Evolutionary conservation across 177 flowering plant species (phyloP).

Genomic region (Vitis hybrid): DNA sequence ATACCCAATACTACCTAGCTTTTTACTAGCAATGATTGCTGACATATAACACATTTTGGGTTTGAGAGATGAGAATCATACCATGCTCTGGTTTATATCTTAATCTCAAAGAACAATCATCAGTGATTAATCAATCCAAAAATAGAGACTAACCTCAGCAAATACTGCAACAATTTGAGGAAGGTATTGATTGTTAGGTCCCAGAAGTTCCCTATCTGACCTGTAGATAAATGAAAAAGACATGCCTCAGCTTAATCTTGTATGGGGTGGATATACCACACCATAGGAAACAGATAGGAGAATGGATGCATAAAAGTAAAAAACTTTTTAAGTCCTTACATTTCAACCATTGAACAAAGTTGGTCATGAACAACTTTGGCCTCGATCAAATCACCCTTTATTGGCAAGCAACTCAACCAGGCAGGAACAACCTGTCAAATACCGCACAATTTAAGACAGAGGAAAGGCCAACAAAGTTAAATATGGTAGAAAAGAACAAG

Average conservation of each 20-base stretch:
- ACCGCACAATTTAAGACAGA: neutral
- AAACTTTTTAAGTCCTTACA: conserved; percentile 35
- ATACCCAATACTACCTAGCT: neutral
- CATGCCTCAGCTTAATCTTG: too few relatives aligned
- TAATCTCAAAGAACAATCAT: neutral
- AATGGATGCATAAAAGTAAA: neutral
- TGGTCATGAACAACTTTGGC: conserved; percentile 97
- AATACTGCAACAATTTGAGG: conserved; percentile 85
- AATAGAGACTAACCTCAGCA: conserved; percentile 67
- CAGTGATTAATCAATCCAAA: too few relatives aligned
- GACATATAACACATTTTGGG: neutral
- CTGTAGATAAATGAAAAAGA: conserved; percentile 38
- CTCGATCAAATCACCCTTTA: conserved; percentile 86
- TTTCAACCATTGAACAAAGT: conserved; percentile 94
- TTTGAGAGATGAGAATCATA: too few relatives aligned
- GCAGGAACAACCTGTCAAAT: conserved; percentile 77
- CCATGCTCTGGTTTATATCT: too few relatives aligned
- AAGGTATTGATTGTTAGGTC: conserved; percentile 82
- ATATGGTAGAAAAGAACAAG: neutral
- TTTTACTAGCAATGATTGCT: neutral
- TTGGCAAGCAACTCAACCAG: conserved; percentile 90
- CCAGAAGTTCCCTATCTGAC: conserved; percentile 84
- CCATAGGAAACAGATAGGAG: neutral
- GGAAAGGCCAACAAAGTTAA: neutral
- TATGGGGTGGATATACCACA: neutral